phyloP scores from a whole-genome alignment of 805 yeast species.

The Saccharomyces kudriavzevii region DNA sequence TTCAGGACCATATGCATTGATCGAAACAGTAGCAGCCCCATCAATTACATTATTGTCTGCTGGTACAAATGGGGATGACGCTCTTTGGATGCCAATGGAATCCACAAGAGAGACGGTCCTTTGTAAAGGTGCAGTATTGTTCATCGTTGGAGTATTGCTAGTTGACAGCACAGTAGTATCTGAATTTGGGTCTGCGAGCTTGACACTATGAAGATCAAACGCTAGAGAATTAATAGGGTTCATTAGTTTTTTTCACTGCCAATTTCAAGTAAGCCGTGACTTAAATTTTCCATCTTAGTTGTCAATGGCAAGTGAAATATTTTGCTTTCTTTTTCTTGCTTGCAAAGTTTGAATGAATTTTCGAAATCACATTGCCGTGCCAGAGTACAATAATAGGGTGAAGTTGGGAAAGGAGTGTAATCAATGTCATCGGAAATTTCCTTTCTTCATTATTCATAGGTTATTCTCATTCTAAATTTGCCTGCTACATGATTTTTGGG shows the following conservation, averaged over 20 bases:
- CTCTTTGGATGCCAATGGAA: constrained; percentile 19
- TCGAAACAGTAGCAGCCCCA: not conserved
- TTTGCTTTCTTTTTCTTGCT: not conserved
- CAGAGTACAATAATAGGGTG: not conserved
- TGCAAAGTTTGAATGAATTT: not conserved
- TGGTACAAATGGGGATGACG: constrained; percentile 18
- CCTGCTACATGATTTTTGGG: not conserved
- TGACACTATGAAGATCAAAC: not conserved
- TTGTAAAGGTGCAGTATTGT: constrained; percentile 6
- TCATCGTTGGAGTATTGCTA: not conserved
- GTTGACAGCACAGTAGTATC: not conserved
- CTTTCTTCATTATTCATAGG: not conserved
- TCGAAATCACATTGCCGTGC: not conserved
- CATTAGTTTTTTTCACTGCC: not conserved
- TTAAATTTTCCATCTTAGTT: not conserved
- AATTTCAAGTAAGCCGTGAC: not conserved
- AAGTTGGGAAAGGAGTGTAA: not conserved
- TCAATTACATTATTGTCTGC: not conserved
- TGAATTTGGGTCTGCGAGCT: not conserved
- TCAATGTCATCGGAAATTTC: not conserved
- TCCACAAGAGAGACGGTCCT: constrained; percentile 22
- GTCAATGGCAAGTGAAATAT: not conserved
- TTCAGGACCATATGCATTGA: not conserved
- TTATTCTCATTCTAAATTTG: not conserved
- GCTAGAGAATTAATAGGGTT: not conserved